phyloP scores from a whole-genome alignment of 2,329 filamentous ascomycete species.

The Aspergillus ibericus region DNA sequence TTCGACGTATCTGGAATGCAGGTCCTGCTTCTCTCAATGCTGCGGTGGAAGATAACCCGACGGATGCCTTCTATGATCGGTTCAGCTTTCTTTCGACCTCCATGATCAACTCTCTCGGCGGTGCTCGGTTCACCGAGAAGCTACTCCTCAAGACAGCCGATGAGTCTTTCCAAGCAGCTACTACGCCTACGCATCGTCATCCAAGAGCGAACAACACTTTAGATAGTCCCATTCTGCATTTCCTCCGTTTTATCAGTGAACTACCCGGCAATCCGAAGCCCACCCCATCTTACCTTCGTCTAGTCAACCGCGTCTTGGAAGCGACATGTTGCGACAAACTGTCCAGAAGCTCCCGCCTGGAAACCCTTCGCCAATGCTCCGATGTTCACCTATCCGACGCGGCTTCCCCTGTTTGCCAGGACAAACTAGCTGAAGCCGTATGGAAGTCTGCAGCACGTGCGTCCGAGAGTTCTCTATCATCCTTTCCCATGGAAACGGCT shows the following conservation, averaged over 20 bases:
- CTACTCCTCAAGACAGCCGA: slow-evolving; percentile 55
- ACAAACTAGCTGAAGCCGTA: slow-evolving; percentile 24
- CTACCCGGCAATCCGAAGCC: slow-evolving; percentile 19
- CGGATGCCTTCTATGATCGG: slow-evolving; percentile 47
- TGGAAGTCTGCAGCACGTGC: slow-evolving; percentile 40
- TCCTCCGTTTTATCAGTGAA: slow-evolving; percentile 37
- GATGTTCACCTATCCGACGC: slow-evolving; percentile 24
- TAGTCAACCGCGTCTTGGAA: slow-evolving; percentile 34
- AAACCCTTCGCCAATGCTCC: slow-evolving; percentile 41
- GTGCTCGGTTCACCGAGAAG: slow-evolving; percentile 52
- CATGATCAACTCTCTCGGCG: slow-evolving; percentile 53
- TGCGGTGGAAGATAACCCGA: slow-evolving; percentile 18
- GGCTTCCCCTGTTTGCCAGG: slow-evolving; percentile 9
- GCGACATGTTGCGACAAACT: slow-evolving; percentile 35
- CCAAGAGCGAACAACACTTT: slow-evolving; percentile 27
- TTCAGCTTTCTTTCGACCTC: slow-evolving; percentile 54
- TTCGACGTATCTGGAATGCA: slow-evolving; percentile 68
- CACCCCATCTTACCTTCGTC: slow-evolving; percentile 26
- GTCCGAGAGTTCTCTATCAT: slow-evolving; percentile 42
- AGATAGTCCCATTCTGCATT: slow-evolving; percentile 41
- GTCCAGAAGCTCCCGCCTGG: slow-evolving; percentile 39
- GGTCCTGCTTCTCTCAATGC: slow-evolving; percentile 47
- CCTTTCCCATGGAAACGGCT: slow-evolving; percentile 39
- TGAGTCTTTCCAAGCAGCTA: slow-evolving; percentile 51
- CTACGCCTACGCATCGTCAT: slow-evolving; percentile 38